Conservation (phyloP, 805 yeast species). For the Peterozyma toletana region DNA sequence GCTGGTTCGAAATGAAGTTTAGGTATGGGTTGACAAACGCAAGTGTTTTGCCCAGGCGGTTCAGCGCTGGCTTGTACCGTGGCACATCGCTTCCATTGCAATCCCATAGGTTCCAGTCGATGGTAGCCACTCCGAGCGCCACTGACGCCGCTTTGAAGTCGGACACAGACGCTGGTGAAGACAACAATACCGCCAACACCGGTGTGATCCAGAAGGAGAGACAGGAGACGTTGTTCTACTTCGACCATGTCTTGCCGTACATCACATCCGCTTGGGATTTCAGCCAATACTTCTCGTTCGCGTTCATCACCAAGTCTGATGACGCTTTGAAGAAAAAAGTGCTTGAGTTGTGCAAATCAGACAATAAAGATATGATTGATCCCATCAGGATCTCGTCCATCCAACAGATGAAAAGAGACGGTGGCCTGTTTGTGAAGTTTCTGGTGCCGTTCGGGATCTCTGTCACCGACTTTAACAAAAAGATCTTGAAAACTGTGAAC, state of each 20-base stretch:
- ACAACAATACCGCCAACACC: constrained; percentile 44
- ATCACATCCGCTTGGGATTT: constrained; percentile 35
- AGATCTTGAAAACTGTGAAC: constrained; percentile 32
- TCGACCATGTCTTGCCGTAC: constrained; percentile 45
- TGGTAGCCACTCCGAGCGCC: too few relatives aligned
- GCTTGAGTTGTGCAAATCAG: constrained; percentile 29
- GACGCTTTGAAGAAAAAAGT: constrained; percentile 22
- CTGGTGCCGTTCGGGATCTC: constrained; percentile 45
- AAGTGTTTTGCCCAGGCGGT: too few relatives aligned
- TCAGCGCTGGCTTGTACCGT: too few relatives aligned
- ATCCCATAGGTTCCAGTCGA: too few relatives aligned
- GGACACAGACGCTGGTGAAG: constrained; percentile 46
- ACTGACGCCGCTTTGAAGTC: constrained; percentile 9
- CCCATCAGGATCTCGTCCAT: constrained; percentile 45
- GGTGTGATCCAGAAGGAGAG: constrained; percentile 47
- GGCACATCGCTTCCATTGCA: too few relatives aligned
- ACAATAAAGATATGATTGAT: constrained; percentile 10
- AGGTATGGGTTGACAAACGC: too few relatives aligned
- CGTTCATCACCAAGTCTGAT: constrained; percentile 30
- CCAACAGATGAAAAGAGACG: constrained; percentile 73
- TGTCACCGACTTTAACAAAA: constrained; percentile 44
- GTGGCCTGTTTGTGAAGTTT: constrained; percentile 88
- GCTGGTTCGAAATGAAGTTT: too few relatives aligned
- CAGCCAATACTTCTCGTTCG: constrained; percentile 32
- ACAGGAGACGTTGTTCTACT: constrained; percentile 46